These are phyloP conservation scores for Colletotrichum phormii DNA, from an alignment of 2,329 filamentous ascomycete species.

Conservation along the genomic window DNA sequence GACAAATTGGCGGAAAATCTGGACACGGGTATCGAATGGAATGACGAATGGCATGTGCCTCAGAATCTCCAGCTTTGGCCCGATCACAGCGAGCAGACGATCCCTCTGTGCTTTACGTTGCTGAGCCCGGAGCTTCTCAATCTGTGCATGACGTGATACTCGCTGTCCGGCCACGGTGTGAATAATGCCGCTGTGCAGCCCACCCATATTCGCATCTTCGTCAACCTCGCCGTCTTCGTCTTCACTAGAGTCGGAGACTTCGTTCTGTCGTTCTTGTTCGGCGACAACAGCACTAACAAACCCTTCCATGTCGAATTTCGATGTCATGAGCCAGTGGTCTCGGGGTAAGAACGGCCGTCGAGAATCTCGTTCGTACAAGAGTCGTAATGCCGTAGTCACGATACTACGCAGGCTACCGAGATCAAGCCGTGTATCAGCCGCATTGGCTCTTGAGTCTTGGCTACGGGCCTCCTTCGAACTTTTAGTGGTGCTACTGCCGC, in stretches of 20 bases:
- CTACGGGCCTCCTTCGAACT: slow-evolving; percentile 11
- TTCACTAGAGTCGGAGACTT: slow-evolving; percentile 53
- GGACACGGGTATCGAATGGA: slow-evolving; percentile 89
- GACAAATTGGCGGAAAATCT: slow-evolving; percentile 96
- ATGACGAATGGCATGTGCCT: slow-evolving; percentile 98
- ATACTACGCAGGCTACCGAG: slow-evolving; percentile 83
- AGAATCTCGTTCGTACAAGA: slow-evolving; percentile 94
- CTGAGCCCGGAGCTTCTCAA: slow-evolving; percentile 72
- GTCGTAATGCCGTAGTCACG: slow-evolving; percentile 82
- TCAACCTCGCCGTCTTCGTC: slow-evolving; percentile 45
- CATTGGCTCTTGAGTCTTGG: background rate
- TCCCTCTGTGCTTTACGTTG: slow-evolving; percentile 76
- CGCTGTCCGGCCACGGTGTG: slow-evolving; percentile 64
- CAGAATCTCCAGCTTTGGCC: slow-evolving; percentile 88
- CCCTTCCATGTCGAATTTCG: slow-evolving; percentile 85
- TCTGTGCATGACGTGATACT: slow-evolving; percentile 70
- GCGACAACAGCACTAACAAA: slow-evolving; percentile 89
- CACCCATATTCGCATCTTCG: slow-evolving; percentile 40
- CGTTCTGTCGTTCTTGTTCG: slow-evolving; percentile 83
- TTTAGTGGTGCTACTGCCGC: background rate
- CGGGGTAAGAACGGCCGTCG: slow-evolving; percentile 83
- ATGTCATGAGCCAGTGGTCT: slow-evolving; percentile 95
- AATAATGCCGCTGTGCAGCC: slow-evolving; percentile 24
- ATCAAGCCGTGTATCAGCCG: slow-evolving; percentile 61
- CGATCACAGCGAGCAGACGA: slow-evolving; percentile 81